Percentiles rank a stretch among this genome's conserved stretches.
Evolutionary conservation across 352 stramenopile species (phyloP).

Genomic region (Pilasporangium apinafurcum): DNA sequence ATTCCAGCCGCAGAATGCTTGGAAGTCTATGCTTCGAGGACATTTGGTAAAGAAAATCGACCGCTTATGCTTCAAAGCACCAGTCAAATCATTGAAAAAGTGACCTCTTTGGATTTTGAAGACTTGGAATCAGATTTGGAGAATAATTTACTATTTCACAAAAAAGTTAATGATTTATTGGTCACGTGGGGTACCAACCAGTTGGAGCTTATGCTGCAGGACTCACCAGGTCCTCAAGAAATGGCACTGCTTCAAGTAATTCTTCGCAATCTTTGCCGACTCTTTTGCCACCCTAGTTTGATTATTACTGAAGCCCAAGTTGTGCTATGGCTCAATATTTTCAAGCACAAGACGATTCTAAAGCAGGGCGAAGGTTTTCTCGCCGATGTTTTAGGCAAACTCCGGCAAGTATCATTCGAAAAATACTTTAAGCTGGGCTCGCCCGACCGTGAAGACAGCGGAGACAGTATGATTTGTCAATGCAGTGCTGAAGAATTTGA

Average conservation of each 20-base stretch:
- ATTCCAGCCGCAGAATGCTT: constrained; percentile 58
- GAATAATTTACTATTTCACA: constrained; percentile 52
- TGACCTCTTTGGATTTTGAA: constrained; percentile 33
- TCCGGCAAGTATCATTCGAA: constrained; percentile 62
- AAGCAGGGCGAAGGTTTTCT: constrained; percentile 33
- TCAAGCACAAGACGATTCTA: constrained; percentile 66
- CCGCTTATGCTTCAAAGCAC: constrained; percentile 57
- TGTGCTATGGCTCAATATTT: constrained; percentile 61
- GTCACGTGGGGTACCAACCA: constrained; percentile 67
- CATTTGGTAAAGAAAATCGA: constrained; percentile 66
- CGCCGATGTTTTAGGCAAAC: constrained; percentile 24
- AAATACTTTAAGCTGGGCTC: constrained; percentile 80
- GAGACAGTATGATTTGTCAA: constrained; percentile 22
- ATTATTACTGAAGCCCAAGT: constrained; percentile 67
- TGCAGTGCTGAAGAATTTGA: constrained; percentile 66
- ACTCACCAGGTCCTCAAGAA: constrained; percentile 31
- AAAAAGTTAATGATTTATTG: constrained; percentile 72
- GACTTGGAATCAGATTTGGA: constrained; percentile 38
- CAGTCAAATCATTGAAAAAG: constrained; percentile 48
- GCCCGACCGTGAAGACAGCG: constrained; percentile 41
- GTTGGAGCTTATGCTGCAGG: constrained; percentile 42
- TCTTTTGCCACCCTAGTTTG: constrained; percentile 66
- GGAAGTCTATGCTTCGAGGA: constrained; percentile 59
- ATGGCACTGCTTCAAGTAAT: constrained; percentile 36
- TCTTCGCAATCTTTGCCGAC: constrained; percentile 36